Base-by-base conservation (phyloP, 345 rosid species). In the Pseudoturritis turrita region DNA sequence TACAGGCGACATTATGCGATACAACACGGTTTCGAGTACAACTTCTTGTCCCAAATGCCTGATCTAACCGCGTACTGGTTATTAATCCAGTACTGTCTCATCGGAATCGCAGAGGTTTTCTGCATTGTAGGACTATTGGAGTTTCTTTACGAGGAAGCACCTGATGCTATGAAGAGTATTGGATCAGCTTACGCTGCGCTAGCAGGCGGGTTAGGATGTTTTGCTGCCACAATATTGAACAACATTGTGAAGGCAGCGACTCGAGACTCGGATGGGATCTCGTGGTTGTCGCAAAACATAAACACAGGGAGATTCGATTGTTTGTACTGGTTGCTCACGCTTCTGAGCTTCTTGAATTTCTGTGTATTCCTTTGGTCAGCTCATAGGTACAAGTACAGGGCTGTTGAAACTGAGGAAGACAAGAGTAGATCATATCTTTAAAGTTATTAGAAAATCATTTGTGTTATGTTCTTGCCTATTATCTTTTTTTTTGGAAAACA, bases 91-190 rank as follows among this genome's bases (percentile, higher is more conserved):
- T 92, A 89, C 67, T 89, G 94, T 80, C 84, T 92, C 59, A 86
- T 90, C 18, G 96, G 96, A 15, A 85, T 90, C 41, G 98, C 96
- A 10, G 98, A 92, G 81, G 92, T 92, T 36, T 92, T 92, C 74
- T 85, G 88, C 81, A 76, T 88, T 1, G 98, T 90, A 15, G 96
- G 96, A 35, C 77, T 90, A 46, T 36, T 92, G 51, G 96, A 92
- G 71, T 92, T 92, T 41, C 90, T 92, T 3, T 90, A 92, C 2
- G 91, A 92, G 73, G 98, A 92, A 78, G 91, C 98, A 17, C 98
- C 96, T 0, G 96, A 92, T 77, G 96, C 98, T 26, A 92, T 92
- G 98, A 92, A 87, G 82, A 92, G 96, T 56, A 86, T 90, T 63
- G 98, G 98, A n/a, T 90, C 98, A 0, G 89, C 98, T 41, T 92